These are phyloP conservation scores for Mycena albidolilacea DNA, from an alignment of 768 basidiomycete species.

Conservation along the genomic window DNA sequence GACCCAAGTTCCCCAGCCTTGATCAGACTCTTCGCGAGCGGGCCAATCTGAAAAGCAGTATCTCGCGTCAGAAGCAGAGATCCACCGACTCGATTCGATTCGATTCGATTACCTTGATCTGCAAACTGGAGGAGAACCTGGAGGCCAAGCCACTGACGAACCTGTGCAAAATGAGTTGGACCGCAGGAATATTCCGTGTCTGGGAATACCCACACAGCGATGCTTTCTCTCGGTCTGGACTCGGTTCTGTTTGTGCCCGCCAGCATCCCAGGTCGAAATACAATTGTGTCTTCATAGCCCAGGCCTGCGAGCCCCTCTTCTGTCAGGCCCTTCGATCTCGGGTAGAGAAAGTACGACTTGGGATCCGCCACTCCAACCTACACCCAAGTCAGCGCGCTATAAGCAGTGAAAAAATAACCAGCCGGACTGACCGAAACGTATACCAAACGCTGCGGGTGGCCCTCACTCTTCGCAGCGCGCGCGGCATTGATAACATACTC, in stretches of 20 bases:
- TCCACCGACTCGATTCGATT: background rate
- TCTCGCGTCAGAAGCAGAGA: constrained; percentile 15
- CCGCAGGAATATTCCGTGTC: background rate
- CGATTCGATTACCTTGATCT: constrained; percentile 58
- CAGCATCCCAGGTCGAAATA: constrained; percentile 77
- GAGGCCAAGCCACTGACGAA: constrained; percentile 55
- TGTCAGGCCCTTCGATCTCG: constrained; percentile 77
- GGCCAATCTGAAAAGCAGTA: constrained; percentile 56
- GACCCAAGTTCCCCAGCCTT: constrained; percentile 71
- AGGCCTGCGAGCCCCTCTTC: constrained; percentile 76
- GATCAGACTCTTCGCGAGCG: constrained; percentile 68
- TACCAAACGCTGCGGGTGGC: constrained; percentile 70
- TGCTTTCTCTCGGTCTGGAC: constrained; percentile 55
- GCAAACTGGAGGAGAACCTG: constrained; percentile 52
- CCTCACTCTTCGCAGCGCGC: constrained; percentile 67
- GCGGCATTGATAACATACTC: constrained; percentile 88
- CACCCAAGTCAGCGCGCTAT: background rate
- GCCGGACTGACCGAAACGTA: constrained; percentile 74
- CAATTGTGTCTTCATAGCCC: constrained; percentile 79
- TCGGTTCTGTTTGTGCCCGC: constrained; percentile 62
- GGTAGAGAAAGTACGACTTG: constrained; percentile 66
- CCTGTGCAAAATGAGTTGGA: constrained; percentile 43
- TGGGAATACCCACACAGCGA: constrained; percentile 56
- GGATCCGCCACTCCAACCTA: constrained; percentile 67
- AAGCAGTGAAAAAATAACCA: background rate